Evolutionary conservation across 306 rosid species (phyloP).

Genomic region (Adenanthera pavonina): DNA sequence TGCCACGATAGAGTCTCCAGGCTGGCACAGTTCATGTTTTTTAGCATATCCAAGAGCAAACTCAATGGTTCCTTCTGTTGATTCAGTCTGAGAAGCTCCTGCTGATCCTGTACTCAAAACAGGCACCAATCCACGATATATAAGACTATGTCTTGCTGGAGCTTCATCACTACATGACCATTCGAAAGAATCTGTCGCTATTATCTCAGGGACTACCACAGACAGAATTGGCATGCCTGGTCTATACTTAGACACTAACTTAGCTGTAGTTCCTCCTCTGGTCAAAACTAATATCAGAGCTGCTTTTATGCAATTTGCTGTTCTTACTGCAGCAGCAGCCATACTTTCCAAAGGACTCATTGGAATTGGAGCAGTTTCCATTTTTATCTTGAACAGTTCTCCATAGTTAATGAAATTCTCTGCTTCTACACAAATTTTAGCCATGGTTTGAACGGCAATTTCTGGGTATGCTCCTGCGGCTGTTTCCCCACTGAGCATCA

Average conservation of each 20-base stretch:
- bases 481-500: conserved; percentile 56
- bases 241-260: conserved; percentile 61
- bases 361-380: conserved; percentile 29
- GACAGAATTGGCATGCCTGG: conserved; percentile 66
- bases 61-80: conserved; percentile 21
- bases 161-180: conserved; percentile 40
- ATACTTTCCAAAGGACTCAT: conserved; percentile 49
- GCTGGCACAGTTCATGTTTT: conserved; percentile 2
- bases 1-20: conserved; percentile 32
- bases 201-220: conserved; percentile 52
- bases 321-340: conserved; percentile 46
- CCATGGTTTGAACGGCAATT: conserved; percentile 46
- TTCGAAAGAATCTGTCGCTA: conserved; percentile 47
- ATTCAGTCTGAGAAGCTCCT: conserved; percentile 30
- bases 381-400: conserved; percentile 31
- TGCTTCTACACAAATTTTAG: conserved; percentile 49
- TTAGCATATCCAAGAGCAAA: conserved; percentile 29
- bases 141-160: conserved; percentile 37
- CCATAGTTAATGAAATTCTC: conserved; percentile 39
- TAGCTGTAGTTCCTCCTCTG: conserved; percentile 49
- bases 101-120: conserved; percentile 27
- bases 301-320: conserved; percentile 42
- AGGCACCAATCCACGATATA: conserved; percentile 33
- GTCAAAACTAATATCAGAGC: conserved; percentile 47
- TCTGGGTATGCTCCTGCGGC: conserved; percentile 52